Base-by-base conservation (phyloP, 2,329 filamentous ascomycete species). In the Albophoma yamanashiensis region DNA sequence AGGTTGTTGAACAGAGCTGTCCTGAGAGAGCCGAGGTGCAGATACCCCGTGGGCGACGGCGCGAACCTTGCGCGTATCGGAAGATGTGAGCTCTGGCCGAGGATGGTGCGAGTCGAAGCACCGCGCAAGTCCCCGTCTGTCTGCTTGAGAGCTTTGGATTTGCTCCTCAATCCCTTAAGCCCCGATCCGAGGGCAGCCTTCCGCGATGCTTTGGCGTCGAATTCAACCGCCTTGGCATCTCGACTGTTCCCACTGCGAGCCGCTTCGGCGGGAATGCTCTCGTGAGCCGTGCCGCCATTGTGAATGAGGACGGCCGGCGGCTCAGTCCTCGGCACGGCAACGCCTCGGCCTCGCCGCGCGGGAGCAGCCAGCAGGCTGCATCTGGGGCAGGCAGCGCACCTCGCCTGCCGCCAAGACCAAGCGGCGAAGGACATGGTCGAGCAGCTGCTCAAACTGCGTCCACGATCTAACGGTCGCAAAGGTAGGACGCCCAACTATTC, bases 1-100 rank as follows among this genome's bases (percentile, higher is more conserved):
- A 99, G 78, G 66, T 93, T 97, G 69, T 96, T 97, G 78, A 92
- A 97, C n/a, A 99, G 75, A 0, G 95, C 95, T 0, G 94, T 99
- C 61, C 94, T 82, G 42, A 99, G 74, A 0, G 92, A 96, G 4
- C 94, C 94, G 15, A 99, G 79, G 74, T 99, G 94, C 31, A 99
- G 81, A 68, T 93, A 92, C 1, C 94, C 94, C 0, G 94, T 99
- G 0, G 94, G 94, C 1, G 94, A 97, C 0, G 94, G 94, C 1
- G 95, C 94, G 74, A 99, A 99, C 55, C 94, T 87, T 22, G 94
- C 69, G 38, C 74, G 66, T 56, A 76, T 73, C 15, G 73, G 73
- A 15, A 66, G 60, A 91, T 71, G 91, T 81, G 61, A 85, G 85
- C 65, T 67, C 56, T 75, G 69, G 15, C 73, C 73, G 2, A 76